Evolutionary conservation across 371 early-diverging fungal species (phyloP).

Genomic region (Mucor saturninus): DNA sequence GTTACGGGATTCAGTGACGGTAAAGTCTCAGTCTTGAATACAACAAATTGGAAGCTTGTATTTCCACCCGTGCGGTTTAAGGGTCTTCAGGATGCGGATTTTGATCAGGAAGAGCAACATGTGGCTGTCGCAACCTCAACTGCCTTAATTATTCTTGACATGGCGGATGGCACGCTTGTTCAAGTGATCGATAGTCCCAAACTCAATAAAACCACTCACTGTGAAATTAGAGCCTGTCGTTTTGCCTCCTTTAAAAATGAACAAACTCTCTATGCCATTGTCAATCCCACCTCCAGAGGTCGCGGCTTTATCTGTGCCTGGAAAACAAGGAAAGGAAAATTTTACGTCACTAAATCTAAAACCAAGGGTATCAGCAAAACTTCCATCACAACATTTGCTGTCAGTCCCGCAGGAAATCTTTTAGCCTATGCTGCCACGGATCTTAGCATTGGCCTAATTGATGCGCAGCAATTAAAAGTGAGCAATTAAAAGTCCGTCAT

Average conservation of each 20-base stretch:
- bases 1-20: slow-evolving; percentile 68
- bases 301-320: slow-evolving; percentile 45
- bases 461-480: slow-evolving; percentile 61
- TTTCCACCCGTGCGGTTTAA: slow-evolving; percentile 60
- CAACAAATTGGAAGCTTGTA: slow-evolving; percentile 51
- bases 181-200: slow-evolving; percentile 69
- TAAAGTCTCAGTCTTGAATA: slow-evolving; percentile 58
- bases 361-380: slow-evolving; percentile 43
- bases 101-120: slow-evolving; percentile 44
- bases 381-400: slow-evolving; percentile 38
- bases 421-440: slow-evolving; percentile 69
- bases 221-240: slow-evolving; percentile 54
- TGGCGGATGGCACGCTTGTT: slow-evolving; percentile 54
- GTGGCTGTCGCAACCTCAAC: slow-evolving; percentile 44
- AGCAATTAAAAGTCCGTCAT: slow-evolving; percentile 20
- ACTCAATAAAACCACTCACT: slow-evolving; percentile 49
- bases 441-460: slow-evolving; percentile 58
- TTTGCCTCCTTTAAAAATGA: slow-evolving; percentile 1
- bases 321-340: slow-evolving; percentile 21
- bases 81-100: slow-evolving; percentile 63
- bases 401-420: slow-evolving; percentile 56
- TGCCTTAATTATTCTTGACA: slow-evolving; percentile 52
- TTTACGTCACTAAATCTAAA: slow-evolving; percentile 28
- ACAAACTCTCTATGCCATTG: slow-evolving; percentile 41
- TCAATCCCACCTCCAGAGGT: slow-evolving; percentile 38